phyloP scores from a whole-genome alignment of 208 protist genomes.

The Trypanosoma vivax region DNA sequence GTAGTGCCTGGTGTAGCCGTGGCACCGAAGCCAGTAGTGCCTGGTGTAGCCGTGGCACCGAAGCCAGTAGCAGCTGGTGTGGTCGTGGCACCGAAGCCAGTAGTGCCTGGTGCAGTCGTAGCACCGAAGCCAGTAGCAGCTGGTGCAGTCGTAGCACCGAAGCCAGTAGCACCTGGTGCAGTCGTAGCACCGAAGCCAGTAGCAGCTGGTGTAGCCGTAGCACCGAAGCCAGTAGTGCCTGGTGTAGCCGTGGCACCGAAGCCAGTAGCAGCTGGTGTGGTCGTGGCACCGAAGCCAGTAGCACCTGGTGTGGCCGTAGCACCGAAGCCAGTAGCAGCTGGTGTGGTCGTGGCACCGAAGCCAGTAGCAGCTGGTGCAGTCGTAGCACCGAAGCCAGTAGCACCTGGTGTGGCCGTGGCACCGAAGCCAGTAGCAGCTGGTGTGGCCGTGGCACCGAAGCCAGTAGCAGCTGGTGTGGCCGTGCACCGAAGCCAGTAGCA shows the following conservation, averaged over 20 bases:
- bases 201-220: too few relatives aligned
- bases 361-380: slow-evolving; percentile 2
- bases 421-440: slow-evolving; percentile 13
- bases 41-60: not conserved
- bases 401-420: slow-evolving; percentile 1
- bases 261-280: slow-evolving; percentile 1
- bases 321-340: slow-evolving; percentile 1
- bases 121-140: too few relatives aligned
- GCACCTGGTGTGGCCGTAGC: not conserved
- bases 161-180: too few relatives aligned
- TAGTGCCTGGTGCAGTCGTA: not conserved
- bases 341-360: slow-evolving; percentile 1
- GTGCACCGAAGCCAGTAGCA: slow-evolving; percentile 11
- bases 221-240: too few relatives aligned
- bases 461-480: slow-evolving; percentile 1
- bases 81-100: not conserved
- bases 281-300: slow-evolving; percentile 8
- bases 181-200: too few relatives aligned
- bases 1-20: slow-evolving; percentile 13
- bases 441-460: slow-evolving; percentile 6
- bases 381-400: slow-evolving; percentile 15
- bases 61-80: not conserved
- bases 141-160: too few relatives aligned
- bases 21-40: slow-evolving; percentile 24
- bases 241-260: slow-evolving; percentile 8